Conservation (phyloP, 2,329 filamentous ascomycete genomes). For the Scedosporium minutisporum region DNA sequence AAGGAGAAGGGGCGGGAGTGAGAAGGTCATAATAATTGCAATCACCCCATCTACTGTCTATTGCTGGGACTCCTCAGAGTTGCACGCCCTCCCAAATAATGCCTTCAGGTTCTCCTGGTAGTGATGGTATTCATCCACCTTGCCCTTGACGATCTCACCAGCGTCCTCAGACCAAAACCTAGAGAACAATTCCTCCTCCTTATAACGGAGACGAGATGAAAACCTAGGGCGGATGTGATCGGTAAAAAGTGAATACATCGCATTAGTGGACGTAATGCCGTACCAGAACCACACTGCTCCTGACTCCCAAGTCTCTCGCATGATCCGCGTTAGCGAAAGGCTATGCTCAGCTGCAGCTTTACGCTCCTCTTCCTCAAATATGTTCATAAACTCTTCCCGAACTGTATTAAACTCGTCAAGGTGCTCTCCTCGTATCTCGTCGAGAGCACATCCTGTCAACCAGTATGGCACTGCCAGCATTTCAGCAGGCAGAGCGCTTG, state of each 20-base stretch:
- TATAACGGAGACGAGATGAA: background rate
- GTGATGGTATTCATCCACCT: background rate
- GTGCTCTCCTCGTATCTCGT: constrained; percentile 7
- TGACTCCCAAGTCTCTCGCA: background rate
- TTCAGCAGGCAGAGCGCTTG: constrained; percentile 19
- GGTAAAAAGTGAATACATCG: background rate
- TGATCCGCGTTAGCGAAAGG: background rate
- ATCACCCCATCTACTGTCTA: too few species aligned
- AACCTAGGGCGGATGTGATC: background rate
- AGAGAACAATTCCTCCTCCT: background rate
- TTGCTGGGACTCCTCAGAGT: too few species aligned
- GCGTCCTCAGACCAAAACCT: background rate
- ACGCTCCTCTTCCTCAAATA: background rate
- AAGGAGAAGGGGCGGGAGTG: too few species aligned
- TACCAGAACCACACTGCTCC: background rate
- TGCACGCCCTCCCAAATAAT: background rate
- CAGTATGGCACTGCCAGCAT: constrained; percentile 13
- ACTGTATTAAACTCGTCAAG: background rate
- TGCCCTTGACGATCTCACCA: background rate
- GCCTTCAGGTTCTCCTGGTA: background rate
- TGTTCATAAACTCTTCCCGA: background rate
- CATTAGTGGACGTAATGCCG: background rate
- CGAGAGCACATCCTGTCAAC: constrained; percentile 13
- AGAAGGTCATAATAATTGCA: too few species aligned
- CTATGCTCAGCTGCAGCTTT: background rate